Percentiles rank a stretch among this genome's conserved stretches.
phyloP scores from a whole-genome alignment of 2,329 filamentous ascomycete genomes.

The Penicillium aurantiogriseum region DNA sequence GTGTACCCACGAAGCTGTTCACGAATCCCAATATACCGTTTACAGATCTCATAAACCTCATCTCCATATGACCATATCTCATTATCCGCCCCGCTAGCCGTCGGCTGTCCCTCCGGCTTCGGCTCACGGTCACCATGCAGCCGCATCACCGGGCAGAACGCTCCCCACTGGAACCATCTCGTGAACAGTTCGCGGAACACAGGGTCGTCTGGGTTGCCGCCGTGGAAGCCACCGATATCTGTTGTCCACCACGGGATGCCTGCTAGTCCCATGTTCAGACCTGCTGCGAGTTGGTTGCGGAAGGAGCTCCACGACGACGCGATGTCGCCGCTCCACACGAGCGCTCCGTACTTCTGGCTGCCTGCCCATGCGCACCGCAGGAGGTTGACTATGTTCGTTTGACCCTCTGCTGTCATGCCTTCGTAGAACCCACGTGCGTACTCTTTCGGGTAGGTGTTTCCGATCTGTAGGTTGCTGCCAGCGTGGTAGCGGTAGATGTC shows the following conservation, averaged over 20 bases:
- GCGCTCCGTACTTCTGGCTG: slow-evolving; percentile 62
- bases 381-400: slow-evolving; percentile 60
- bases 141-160: slow-evolving; percentile 66
- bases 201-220: slow-evolving; percentile 56
- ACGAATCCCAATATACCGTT: slow-evolving; percentile 58
- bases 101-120: slow-evolving; percentile 36
- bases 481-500: slow-evolving; percentile 63
- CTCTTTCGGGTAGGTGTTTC: slow-evolving; percentile 60
- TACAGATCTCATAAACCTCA: slow-evolving; percentile 59
- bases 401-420: slow-evolving; percentile 54
- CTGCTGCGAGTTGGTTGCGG: slow-evolving; percentile 60
- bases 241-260: slow-evolving; percentile 70
- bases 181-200: slow-evolving; percentile 63
- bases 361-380: slow-evolving; percentile 58
- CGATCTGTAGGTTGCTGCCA: slow-evolving; percentile 55
- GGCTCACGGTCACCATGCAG: slow-evolving; percentile 67
- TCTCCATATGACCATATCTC: slow-evolving; percentile 67
- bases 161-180: slow-evolving; percentile 68
- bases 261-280: slow-evolving; percentile 64
- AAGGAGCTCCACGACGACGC: slow-evolving; percentile 62
- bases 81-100: slow-evolving; percentile 29
- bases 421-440: slow-evolving; percentile 62
- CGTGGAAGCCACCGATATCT: slow-evolving; percentile 69
- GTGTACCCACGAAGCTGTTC: slow-evolving; percentile 61
- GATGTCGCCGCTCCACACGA: slow-evolving; percentile 68